These are phyloP conservation scores for Phytophthora capsici DNA, from an alignment of 352 stramenopile genomes.

Conservation along the genomic window DNA sequence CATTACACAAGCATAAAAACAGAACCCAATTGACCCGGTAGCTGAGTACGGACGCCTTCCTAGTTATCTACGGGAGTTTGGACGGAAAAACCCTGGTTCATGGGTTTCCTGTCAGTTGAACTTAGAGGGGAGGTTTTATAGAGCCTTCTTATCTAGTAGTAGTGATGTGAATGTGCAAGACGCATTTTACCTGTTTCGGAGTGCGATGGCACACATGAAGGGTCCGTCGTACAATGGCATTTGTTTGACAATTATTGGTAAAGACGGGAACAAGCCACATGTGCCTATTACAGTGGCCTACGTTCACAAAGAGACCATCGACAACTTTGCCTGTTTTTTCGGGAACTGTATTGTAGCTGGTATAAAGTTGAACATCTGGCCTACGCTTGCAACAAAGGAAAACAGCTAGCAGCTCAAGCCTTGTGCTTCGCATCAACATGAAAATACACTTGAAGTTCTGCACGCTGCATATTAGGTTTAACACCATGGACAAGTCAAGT, in stretches of 20 bases:
- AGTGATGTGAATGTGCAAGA: too few species aligned
- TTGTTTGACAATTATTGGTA: constrained; percentile 6
- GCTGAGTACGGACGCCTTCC: constrained; percentile 2
- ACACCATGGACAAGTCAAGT: constrained; percentile 17
- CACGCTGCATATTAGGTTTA: constrained; percentile 15
- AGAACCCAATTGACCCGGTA: background rate
- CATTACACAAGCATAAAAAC: background rate
- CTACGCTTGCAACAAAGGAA: too few species aligned
- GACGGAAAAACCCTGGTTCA: background rate
- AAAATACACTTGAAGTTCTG: too few species aligned
- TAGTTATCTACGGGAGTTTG: constrained; percentile 5
- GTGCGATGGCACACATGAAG: constrained; percentile 23
- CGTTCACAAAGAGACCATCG: constrained; percentile 7
- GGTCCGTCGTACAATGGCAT: constrained; percentile 8
- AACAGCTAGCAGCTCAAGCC: too few species aligned
- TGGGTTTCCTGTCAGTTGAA: constrained; percentile 12
- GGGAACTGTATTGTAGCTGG: constrained; percentile 10
- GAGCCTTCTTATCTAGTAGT: too few species aligned
- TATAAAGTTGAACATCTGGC: background rate
- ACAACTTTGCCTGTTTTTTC: constrained; percentile 19
- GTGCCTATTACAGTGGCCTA: constrained; percentile 1
- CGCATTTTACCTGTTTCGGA: constrained; percentile 1
- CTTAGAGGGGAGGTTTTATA: background rate
- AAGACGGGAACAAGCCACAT: constrained; percentile 11
- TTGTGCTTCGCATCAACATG: too few species aligned